Conservation (phyloP, 257 asterid genomes). For the Osmanthus fragrans region DNA sequence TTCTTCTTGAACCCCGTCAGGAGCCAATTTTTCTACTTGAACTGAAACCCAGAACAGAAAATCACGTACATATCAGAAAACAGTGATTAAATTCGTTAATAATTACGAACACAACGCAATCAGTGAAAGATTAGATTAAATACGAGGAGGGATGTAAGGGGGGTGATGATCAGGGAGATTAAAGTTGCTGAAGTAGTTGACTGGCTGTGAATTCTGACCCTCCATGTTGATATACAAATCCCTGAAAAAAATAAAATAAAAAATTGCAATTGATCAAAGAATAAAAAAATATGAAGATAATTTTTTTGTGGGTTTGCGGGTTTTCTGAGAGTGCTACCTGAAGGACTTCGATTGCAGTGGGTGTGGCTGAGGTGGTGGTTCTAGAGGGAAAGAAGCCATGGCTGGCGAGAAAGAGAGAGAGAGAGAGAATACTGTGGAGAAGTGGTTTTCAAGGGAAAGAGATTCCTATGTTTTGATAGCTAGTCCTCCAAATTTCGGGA, state of each 20-base stretch:
- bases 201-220: conserved; percentile 68
- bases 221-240: conserved; percentile 71
- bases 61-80: not conserved
- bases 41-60: conserved; percentile 44
- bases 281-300: not conserved
- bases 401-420: not conserved
- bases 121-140: conserved; percentile 8
- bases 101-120: not conserved
- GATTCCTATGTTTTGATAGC: not conserved
- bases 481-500: not conserved
- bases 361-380: conserved; percentile 46
- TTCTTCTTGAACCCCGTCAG: conserved; percentile 58
- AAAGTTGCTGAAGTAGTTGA: conserved; percentile 38
- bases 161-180: conserved; percentile 85
- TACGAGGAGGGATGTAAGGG: conserved; percentile 92
- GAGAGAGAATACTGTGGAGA: not conserved
- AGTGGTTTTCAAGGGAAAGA: not conserved
- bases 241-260: conserved; percentile 31
- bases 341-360: conserved; percentile 51
- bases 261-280: conserved; percentile 2
- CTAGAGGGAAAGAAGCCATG: conserved; percentile 6
- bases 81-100: not conserved
- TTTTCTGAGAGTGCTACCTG: conserved; percentile 41
- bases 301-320: not conserved
- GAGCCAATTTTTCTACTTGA: conserved; percentile 80